Percentiles rank a stretch among this genome's conserved stretches.
phyloP scores from a whole-genome alignment of 2,329 filamentous ascomycete genomes.

The Fusarium abutilonis region DNA sequence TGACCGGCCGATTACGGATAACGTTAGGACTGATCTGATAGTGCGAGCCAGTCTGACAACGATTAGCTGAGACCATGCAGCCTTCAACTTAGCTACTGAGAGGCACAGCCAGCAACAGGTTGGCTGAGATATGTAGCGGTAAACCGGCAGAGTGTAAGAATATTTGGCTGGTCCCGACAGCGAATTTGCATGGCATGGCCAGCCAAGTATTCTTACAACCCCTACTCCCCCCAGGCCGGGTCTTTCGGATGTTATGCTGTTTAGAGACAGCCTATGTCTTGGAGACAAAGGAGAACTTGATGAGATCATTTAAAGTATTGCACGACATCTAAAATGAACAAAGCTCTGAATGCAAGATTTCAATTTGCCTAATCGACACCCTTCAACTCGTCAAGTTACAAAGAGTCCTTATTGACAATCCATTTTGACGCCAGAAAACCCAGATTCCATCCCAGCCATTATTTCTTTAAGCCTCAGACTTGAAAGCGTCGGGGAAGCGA shows the following conservation, averaged over 20 bases:
- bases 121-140: not conserved
- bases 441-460: constrained; percentile 52
- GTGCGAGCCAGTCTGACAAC: constrained; percentile 1
- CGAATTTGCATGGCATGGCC: too few species aligned
- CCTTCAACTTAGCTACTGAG: not conserved
- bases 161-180: too few species aligned
- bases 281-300: not conserved
- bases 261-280: not conserved
- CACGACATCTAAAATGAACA: constrained; percentile 11
- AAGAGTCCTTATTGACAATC: constrained; percentile 54
- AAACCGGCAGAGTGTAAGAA: too few species aligned
- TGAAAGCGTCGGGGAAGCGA: constrained; percentile 94
- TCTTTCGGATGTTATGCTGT: not conserved
- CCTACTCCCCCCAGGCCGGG: not conserved
- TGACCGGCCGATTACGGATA: not conserved
- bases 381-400: constrained; percentile 47
- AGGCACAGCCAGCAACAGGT: not conserved
- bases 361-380: constrained; percentile 50
- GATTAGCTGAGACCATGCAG: not conserved
- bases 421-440: constrained; percentile 58
- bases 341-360: constrained; percentile 46
- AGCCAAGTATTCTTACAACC: too few species aligned
- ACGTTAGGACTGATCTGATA: constrained; percentile 6
- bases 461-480: constrained; percentile 63
- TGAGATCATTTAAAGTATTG: constrained; percentile 15